Base-by-base conservation (phyloP, 2,329 filamentous ascomycete genomes). In the Aspergillus bombycis region DNA sequence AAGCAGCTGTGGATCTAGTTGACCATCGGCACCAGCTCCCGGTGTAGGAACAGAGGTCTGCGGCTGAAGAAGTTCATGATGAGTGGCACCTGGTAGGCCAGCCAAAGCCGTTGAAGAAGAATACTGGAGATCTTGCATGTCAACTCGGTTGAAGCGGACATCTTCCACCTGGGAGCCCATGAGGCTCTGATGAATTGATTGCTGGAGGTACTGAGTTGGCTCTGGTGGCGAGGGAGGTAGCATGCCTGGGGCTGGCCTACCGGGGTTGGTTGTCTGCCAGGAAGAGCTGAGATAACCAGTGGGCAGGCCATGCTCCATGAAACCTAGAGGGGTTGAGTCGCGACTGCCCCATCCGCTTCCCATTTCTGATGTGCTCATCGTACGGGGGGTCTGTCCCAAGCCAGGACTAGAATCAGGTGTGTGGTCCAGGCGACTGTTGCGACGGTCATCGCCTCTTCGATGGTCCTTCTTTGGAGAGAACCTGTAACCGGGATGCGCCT, bases 401-500 rank as follows among this genome's bases (percentile, higher is more conserved):
- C 68, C 67, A 41, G 71, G 68, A 55, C 67, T 70, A 23, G 67
- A 66, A 23, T 58, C 62, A 48, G 70, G 65, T 2, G 63, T 61
- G 32, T 66, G 63, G 21, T 64, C 58, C 61, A 62, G 38, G 30
- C 70, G 68, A 62, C 73, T 70, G 45, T 82, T 82, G 28, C 60
- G 61, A 19, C 58, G 62, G 4, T 63, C 66, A 14, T 78, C 75
- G 12, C 19, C 83, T 78, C 79, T 95, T 96, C 71, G 90, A 38
- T 55, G 89, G 1, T 70, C 68, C 45, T 70, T 70, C 26, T 64
- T 54, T 9, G 94, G 94, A 2, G 91, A 91, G 80, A 98, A 99
- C 78, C 96, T 98, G 83, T 98, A 99, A 48, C 88, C 88, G 0
- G 95, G 95, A 70, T 96, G 93, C 2, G 94, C 93, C 59, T 86